Evolutionary conservation across 2,329 filamentous ascomycete genomes (phyloP).

Genomic region (Thyridium curvatum): DNA sequence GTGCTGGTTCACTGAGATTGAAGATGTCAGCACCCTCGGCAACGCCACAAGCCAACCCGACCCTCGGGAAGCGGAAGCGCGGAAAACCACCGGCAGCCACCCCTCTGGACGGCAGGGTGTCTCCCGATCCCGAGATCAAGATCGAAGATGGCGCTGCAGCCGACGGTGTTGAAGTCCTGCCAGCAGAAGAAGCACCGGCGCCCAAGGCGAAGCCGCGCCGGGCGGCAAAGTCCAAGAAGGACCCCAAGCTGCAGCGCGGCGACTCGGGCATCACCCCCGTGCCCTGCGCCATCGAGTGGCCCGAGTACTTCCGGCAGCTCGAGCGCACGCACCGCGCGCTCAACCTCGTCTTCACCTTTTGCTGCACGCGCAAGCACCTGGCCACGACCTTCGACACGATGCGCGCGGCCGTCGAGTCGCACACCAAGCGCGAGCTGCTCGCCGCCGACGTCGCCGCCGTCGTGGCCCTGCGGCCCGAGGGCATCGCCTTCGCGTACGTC

Average conservation of each 20-base stretch:
- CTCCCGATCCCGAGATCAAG: not conserved
- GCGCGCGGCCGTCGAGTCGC: slow-evolving; percentile 74
- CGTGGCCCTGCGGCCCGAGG: slow-evolving; percentile 67
- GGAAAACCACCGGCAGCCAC: not conserved
- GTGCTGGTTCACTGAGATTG: too few species aligned
- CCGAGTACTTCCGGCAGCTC: slow-evolving; percentile 64
- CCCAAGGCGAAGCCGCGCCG: slow-evolving; percentile 5
- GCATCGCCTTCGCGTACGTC: slow-evolving; percentile 80
- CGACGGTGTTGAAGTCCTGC: not conserved
- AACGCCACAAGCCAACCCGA: too few species aligned
- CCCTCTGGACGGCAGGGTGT: too few species aligned
- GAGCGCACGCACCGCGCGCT: slow-evolving; percentile 75
- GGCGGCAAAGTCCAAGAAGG: slow-evolving; percentile 8
- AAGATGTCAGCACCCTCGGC: too few species aligned
- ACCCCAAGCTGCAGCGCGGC: slow-evolving; percentile 6
- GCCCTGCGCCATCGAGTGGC: slow-evolving; percentile 55
- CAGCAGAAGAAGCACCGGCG: not conserved
- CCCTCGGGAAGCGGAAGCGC: not conserved
- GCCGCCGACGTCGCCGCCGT: slow-evolving; percentile 80
- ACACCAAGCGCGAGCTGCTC: slow-evolving; percentile 64
- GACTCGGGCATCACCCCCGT: slow-evolving; percentile 10
- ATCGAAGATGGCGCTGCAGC: not conserved
- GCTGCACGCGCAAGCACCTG: slow-evolving; percentile 85
- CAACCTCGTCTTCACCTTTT: slow-evolving; percentile 93
- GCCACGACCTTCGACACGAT: slow-evolving; percentile 90